These are phyloP conservation scores for Mikania micrantha DNA, from an alignment of 129 eudicot genomes.

Conservation along the genomic window DNA sequence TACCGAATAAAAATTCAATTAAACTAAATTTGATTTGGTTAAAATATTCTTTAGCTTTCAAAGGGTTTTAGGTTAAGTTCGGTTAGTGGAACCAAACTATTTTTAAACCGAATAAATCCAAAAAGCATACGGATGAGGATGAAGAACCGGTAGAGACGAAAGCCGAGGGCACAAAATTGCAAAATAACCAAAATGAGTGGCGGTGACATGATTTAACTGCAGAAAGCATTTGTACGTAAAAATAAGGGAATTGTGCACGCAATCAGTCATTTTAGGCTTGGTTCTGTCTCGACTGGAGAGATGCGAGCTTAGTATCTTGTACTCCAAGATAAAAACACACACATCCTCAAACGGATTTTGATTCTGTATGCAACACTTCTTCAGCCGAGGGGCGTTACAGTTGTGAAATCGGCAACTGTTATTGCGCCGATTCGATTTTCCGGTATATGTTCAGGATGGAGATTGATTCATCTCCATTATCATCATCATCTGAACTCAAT, in stretches of 20 bases:
- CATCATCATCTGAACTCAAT: slow-evolving; percentile 38
- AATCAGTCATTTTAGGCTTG: slow-evolving; percentile 16
- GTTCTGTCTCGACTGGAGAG: slow-evolving; percentile 25
- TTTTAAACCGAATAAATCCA: no score
- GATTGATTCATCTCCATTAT: slow-evolving; percentile 45
- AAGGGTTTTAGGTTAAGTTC: no score
- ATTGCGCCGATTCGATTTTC: slow-evolving; percentile 61
- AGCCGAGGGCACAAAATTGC: neutral
- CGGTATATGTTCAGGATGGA: slow-evolving; percentile 49
- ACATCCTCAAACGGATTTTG: slow-evolving; percentile 4
- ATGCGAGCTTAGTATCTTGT: slow-evolving; percentile 12
- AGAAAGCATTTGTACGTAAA: slow-evolving; percentile 17
- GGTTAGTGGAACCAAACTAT: no score
- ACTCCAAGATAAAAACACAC: slow-evolving; percentile 11
- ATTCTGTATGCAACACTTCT: slow-evolving; percentile 11
- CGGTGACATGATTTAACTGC: slow-evolving; percentile 23
- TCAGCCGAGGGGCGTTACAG: slow-evolving; percentile 54
- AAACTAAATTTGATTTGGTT: no score
- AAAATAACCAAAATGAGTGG: neutral
- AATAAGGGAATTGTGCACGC: slow-evolving; percentile 9
- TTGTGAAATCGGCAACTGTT: slow-evolving; percentile 42
- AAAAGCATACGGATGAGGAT: no score
- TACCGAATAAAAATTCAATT: no score
- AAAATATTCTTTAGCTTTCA: no score
- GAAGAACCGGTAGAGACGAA: neutral